These are phyloP conservation scores for Kwoniella mangroviensis DNA, from an alignment of 768 basidiomycete genomes.

Conservation along the genomic window DNA sequence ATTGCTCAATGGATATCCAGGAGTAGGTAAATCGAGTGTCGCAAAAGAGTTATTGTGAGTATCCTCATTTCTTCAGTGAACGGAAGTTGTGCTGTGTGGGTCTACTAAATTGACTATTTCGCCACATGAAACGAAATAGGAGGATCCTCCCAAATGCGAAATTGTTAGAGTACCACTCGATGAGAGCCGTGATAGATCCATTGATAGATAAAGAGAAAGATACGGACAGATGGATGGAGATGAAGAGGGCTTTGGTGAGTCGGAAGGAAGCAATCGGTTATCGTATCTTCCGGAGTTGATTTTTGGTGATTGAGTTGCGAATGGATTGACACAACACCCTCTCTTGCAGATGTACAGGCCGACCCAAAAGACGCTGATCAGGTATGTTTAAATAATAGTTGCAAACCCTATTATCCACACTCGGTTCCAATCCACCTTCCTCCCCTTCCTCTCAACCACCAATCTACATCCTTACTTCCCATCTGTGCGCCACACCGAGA, in stretches of 20 bases:
- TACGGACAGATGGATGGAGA: slow-evolving; percentile 16
- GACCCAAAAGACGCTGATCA: neutral
- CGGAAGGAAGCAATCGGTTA: neutral
- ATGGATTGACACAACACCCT: no score
- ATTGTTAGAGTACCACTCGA: slow-evolving; percentile 16
- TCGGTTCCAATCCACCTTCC: neutral
- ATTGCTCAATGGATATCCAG: slow-evolving; percentile 33
- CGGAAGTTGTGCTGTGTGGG: no score
- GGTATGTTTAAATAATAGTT: neutral
- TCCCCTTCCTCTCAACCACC: neutral
- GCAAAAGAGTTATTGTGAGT: slow-evolving; percentile 28
- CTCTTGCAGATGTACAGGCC: no score
- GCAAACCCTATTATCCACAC: slow-evolving; percentile 6
- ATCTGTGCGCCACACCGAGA: slow-evolving; percentile 11
- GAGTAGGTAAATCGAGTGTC: slow-evolving; percentile 24
- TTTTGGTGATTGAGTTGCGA: neutral
- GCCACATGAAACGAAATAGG: neutral
- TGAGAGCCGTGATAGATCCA: slow-evolving; percentile 12
- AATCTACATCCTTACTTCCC: slow-evolving; percentile 14
- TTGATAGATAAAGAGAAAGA: slow-evolving; percentile 15
- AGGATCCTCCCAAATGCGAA: slow-evolving; percentile 11
- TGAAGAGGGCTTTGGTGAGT: slow-evolving; percentile 19
- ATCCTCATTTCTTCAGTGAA: slow-evolving; percentile 60
- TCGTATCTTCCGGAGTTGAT: neutral
- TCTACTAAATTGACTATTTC: neutral